phyloP scores from a whole-genome alignment of 2,329 filamentous ascomycete species.

The Diatrype stigma region DNA sequence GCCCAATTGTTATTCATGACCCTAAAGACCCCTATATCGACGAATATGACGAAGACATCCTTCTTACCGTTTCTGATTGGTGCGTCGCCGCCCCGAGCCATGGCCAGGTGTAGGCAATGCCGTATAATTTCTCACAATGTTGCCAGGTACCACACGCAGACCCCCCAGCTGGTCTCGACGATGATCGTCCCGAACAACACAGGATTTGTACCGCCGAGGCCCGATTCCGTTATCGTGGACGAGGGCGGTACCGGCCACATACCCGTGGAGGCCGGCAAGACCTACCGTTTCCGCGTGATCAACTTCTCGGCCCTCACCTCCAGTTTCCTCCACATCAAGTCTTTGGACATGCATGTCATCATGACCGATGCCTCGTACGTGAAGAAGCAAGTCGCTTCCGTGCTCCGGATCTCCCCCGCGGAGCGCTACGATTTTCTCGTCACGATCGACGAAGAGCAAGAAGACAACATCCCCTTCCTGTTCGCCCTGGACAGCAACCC shows the following conservation, averaged over 20 bases:
- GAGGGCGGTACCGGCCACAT: constrained; percentile 36
- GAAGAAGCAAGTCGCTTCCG: constrained; percentile 29
- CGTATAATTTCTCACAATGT: constrained; percentile 21
- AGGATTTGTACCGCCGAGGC: constrained; percentile 35
- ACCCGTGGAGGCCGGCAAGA: constrained; percentile 36
- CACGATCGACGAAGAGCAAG: constrained; percentile 33
- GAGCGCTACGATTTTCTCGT: constrained; percentile 46
- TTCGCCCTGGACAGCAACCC: constrained; percentile 40
- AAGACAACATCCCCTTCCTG: constrained; percentile 40
- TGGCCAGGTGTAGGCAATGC: not conserved
- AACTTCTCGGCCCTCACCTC: constrained; percentile 41
- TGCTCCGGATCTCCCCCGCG: constrained; percentile 37
- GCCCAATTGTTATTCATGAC: constrained; percentile 57
- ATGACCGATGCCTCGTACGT: constrained; percentile 40
- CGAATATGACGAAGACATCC: constrained; percentile 54
- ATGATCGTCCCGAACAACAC: constrained; percentile 40
- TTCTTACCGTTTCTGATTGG: constrained; percentile 56
- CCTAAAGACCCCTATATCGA: constrained; percentile 47
- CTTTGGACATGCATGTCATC: constrained; percentile 41
- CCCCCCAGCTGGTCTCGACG: constrained; percentile 30
- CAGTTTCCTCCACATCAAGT: constrained; percentile 40
- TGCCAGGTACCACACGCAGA: constrained; percentile 39
- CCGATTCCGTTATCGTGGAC: constrained; percentile 38
- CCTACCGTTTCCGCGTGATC: constrained; percentile 44
- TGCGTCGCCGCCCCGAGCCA: constrained; percentile 16